Percentiles rank a stretch among this genome's conserved stretches.
These are phyloP conservation scores for Terfezia boudieri DNA, from an alignment of 495 filamentous ascomycete genomes.

Conservation along the genomic window DNA sequence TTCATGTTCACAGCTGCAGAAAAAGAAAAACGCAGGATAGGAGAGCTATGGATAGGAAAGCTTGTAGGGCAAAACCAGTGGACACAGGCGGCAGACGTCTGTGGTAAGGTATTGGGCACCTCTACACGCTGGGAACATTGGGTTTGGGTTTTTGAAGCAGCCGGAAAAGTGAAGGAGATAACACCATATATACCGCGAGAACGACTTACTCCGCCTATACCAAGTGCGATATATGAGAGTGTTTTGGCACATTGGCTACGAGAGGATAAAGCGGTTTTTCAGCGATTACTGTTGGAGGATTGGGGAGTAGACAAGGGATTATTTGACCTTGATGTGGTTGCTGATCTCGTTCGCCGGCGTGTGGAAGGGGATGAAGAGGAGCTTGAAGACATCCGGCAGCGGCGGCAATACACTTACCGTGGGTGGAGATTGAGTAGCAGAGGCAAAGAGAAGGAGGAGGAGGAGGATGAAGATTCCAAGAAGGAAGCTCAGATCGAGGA, in stretches of 20 bases:
- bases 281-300: constrained; percentile 45
- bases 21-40: constrained; percentile 77
- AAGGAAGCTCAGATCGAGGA: constrained; percentile 23
- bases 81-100: constrained; percentile 50
- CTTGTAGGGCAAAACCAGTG: constrained; percentile 51
- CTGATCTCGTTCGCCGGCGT: constrained; percentile 47
- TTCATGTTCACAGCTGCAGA: constrained; percentile 40
- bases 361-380: constrained; percentile 50
- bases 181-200: constrained; percentile 56
- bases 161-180: constrained; percentile 71
- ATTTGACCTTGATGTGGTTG: constrained; percentile 50
- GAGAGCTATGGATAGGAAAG: constrained; percentile 79
- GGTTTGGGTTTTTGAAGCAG: constrained; percentile 73
- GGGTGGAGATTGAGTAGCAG: background rate
- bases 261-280: constrained; percentile 42
- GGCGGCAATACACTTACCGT: background rate
- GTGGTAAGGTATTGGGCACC: constrained; percentile 58
- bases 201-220: constrained; percentile 53
- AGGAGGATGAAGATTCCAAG: constrained; percentile 11
- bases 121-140: constrained; percentile 78
- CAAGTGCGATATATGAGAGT: constrained; percentile 62
- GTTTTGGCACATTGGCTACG: constrained; percentile 69
- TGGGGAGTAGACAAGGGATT: constrained; percentile 55
- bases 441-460: background rate
- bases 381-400: constrained; percentile 13